Conservation (phyloP, 1,284 basidiomycete genomes). For the Sphagnurus paluster region DNA sequence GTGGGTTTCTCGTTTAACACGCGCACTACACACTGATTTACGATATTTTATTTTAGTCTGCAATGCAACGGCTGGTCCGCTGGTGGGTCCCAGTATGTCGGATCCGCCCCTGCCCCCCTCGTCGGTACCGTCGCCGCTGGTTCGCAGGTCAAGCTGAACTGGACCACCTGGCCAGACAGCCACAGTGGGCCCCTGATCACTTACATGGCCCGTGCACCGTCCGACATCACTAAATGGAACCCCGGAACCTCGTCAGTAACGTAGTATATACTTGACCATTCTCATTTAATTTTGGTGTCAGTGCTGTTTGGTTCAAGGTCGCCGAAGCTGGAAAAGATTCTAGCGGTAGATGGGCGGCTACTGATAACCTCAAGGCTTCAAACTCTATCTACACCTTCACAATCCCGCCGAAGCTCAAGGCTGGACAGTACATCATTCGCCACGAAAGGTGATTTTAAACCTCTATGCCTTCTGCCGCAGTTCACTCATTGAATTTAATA, state of each 20-base stretch:
- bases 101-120: constrained; percentile 44
- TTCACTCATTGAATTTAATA: background rate
- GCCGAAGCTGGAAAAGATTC: constrained; percentile 37
- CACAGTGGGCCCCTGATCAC: constrained; percentile 48
- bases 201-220: constrained; percentile 46
- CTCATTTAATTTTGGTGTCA: background rate
- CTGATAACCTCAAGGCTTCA: constrained; percentile 33
- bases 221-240: constrained; percentile 44
- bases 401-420: constrained; percentile 33
- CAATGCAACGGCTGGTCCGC: constrained; percentile 20
- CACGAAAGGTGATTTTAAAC: constrained; percentile 12
- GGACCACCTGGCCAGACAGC: constrained; percentile 51
- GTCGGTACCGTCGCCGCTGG: constrained; percentile 46
- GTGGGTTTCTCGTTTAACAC: constrained; percentile 22
- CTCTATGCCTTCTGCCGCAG: background rate
- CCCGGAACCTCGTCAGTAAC: constrained; percentile 39
- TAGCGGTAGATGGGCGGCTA: constrained; percentile 35
- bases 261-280: background rate
- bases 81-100: constrained; percentile 22
- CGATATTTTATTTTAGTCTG: constrained; percentile 18
- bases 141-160: constrained; percentile 41
- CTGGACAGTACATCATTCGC: constrained; percentile 27
- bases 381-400: constrained; percentile 40
- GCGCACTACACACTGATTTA: background rate
- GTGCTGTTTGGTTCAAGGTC: constrained; percentile 47